Conservation (phyloP, 352 stramenopile genomes). For the Globisporangium acanthophoron region DNA sequence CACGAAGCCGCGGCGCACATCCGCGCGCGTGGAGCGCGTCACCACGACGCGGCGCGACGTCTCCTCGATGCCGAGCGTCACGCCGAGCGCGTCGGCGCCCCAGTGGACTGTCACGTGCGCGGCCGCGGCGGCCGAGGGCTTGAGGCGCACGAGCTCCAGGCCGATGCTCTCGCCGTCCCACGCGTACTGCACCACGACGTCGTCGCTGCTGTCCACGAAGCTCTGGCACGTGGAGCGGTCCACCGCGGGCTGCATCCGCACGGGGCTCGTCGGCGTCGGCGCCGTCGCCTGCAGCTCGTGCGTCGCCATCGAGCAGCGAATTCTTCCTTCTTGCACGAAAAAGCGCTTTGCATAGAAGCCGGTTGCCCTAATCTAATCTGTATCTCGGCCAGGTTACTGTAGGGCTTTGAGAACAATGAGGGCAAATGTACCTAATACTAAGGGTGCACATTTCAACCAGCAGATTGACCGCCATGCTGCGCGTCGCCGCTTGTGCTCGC, state of each 20-base stretch:
- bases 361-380: too few relatives aligned
- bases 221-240: constrained; percentile 27
- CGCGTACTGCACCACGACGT: constrained; percentile 46
- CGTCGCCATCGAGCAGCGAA: too few relatives aligned
- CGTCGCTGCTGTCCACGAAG: constrained; percentile 43
- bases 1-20: constrained; percentile 54
- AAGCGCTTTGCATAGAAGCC: too few relatives aligned
- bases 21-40: constrained; percentile 43
- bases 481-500: not conserved
- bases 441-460: too few relatives aligned
- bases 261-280: too few relatives aligned
- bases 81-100: constrained; percentile 39
- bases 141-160: constrained; percentile 50
- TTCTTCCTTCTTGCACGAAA: too few relatives aligned
- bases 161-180: constrained; percentile 53
- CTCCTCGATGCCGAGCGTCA: constrained; percentile 74
- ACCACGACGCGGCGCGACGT: constrained; percentile 63
- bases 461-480: not conserved
- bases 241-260: too few relatives aligned
- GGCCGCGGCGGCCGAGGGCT: constrained; percentile 9
- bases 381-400: too few relatives aligned
- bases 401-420: too few relatives aligned
- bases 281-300: too few relatives aligned
- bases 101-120: constrained; percentile 31
- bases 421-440: too few relatives aligned